phyloP scores from a whole-genome alignment of 208 protist species.

The Balamuthia mandrillaris region DNA sequence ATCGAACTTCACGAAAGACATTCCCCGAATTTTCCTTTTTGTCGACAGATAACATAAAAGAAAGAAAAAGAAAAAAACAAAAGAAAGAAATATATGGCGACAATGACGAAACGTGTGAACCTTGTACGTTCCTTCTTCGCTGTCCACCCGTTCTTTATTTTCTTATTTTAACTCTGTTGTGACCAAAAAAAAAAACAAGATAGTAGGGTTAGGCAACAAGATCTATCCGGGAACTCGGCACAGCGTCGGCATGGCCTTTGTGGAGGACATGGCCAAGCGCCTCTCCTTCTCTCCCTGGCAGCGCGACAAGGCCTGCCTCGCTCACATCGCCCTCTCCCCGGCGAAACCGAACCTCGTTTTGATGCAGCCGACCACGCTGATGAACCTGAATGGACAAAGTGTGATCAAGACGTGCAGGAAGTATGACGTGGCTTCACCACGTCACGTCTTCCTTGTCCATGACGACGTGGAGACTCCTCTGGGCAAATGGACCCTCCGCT shows the following conservation, averaged over 20 bases:
- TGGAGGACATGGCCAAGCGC: background rate
- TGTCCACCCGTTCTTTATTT: too few species aligned
- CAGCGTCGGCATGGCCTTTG: constrained; percentile 9
- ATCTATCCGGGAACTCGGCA: constrained; percentile 5
- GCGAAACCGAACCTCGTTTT: background rate
- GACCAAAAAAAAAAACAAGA: too few species aligned
- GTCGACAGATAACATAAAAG: too few species aligned
- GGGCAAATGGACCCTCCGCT: background rate
- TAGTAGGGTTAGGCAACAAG: background rate
- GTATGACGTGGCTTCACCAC: background rate
- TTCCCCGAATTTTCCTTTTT: too few species aligned
- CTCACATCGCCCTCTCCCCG: background rate
- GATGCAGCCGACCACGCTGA: constrained; percentile 24
- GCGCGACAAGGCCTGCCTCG: background rate
- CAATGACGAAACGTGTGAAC: too few species aligned
- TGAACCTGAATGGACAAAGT: constrained; percentile 29
- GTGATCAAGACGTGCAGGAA: background rate
- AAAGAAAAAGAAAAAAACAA: too few species aligned
- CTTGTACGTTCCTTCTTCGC: too few species aligned
- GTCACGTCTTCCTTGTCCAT: background rate
- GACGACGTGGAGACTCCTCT: constrained; percentile 15
- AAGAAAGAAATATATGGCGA: too few species aligned
- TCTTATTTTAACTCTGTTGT: too few species aligned
- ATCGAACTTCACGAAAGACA: too few species aligned
- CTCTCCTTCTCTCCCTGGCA: background rate